These are phyloP conservation scores for Miamiensis avidus DNA, from an alignment of 169 alveolate species.

Conservation along the genomic window DNA sequence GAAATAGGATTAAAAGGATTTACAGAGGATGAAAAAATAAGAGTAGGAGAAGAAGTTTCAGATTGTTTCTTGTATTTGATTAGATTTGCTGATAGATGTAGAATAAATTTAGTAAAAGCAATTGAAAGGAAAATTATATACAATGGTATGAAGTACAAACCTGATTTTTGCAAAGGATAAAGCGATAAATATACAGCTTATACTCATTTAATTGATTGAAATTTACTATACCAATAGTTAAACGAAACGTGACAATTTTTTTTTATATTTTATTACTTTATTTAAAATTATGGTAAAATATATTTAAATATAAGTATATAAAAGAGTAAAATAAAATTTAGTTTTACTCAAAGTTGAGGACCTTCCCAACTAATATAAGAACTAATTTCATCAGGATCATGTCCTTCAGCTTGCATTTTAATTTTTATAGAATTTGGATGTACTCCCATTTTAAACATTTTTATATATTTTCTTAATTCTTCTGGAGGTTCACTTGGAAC, in stretches of 20 bases:
- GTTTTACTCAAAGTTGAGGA: too few relatives aligned
- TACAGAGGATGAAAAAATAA: constrained; percentile 17
- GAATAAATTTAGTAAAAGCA: constrained; percentile 31
- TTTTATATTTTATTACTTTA: too few relatives aligned
- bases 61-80: constrained; percentile 28
- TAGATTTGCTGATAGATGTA: constrained; percentile 35
- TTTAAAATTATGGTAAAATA: too few relatives aligned
- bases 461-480: not conserved
- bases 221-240: too few relatives aligned
- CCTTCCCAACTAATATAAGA: not conserved
- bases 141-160: constrained; percentile 33
- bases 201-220: not conserved
- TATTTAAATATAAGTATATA: too few relatives aligned
- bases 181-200: constrained; percentile 2
- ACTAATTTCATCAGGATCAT: not conserved
- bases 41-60: constrained; percentile 42
- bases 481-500: not conserved
- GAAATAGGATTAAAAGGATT: constrained; percentile 35
- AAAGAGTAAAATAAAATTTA: not conserved
- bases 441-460: not conserved
- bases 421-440: not conserved
- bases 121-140: constrained; percentile 13
- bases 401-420: not conserved
- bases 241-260: too few relatives aligned
- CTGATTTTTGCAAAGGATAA: constrained; percentile 26